Conservation (phyloP, 768 basidiomycete species). For the Leccinum variicolor region DNA sequence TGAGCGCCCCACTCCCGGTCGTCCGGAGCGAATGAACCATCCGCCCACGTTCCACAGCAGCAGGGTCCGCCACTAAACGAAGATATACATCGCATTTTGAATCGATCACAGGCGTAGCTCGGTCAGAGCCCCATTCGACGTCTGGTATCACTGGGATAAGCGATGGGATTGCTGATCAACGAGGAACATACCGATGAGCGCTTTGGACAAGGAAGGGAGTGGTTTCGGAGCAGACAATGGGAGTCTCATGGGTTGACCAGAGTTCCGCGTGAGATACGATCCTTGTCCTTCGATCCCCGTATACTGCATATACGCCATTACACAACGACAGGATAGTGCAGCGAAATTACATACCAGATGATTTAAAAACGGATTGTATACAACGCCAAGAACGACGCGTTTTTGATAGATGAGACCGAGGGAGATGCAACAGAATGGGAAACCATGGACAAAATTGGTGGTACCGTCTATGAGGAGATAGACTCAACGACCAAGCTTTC, state of each 20-base stretch:
- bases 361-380: conserved; percentile 88
- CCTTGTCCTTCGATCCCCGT: conserved; percentile 76
- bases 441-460: conserved; percentile 82
- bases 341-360: conserved; percentile 53
- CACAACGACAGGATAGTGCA: neutral
- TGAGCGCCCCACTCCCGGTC: conserved; percentile 80
- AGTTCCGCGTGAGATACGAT: conserved; percentile 60
- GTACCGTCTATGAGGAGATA: conserved; percentile 59
- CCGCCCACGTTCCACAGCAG: conserved; percentile 52
- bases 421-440: conserved; percentile 87
- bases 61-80: conserved; percentile 69
- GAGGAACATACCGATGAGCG: conserved; percentile 52
- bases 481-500: neutral
- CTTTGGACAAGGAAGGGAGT: conserved; percentile 66
- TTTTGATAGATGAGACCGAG: conserved; percentile 82
- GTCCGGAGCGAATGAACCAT: conserved; percentile 86
- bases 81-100: conserved; percentile 67
- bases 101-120: conserved; percentile 50
- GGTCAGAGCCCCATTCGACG: conserved; percentile 88
- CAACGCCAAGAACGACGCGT: conserved; percentile 79
- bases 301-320: conserved; percentile 45
- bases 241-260: conserved; percentile 47
- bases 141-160: conserved; percentile 35
- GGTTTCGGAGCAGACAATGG: conserved; percentile 65
- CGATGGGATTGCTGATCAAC: neutral